phyloP scores from a whole-genome alignment of 2,329 filamentous ascomycete genomes.

The Monosporascus sp. region DNA sequence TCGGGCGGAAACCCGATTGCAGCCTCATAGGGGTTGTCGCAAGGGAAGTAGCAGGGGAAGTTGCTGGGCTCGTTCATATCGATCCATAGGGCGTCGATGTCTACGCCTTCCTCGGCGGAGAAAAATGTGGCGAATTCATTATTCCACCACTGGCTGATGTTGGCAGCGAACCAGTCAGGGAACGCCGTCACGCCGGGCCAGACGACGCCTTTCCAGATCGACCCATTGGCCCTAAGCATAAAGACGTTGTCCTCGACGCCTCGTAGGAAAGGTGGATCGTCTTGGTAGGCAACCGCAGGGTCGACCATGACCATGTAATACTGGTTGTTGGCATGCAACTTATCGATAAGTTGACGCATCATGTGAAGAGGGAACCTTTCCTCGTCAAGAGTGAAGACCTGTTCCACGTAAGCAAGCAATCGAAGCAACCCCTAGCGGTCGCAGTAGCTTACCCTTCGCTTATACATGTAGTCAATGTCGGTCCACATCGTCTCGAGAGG shows the following conservation, averaged over 20 bases:
- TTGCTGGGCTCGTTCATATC: slow-evolving; percentile 57
- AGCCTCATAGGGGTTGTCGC: slow-evolving; percentile 38
- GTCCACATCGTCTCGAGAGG: slow-evolving; percentile 68
- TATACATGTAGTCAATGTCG: slow-evolving; percentile 57
- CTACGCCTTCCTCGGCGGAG: slow-evolving; percentile 55
- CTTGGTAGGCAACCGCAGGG: slow-evolving; percentile 51
- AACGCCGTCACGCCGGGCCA: slow-evolving; percentile 72
- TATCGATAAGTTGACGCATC: slow-evolving; percentile 60
- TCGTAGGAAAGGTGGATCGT: slow-evolving; percentile 37
- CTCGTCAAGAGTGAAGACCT: slow-evolving; percentile 60
- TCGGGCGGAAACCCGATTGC: slow-evolving; percentile 49
- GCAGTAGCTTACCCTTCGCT: slow-evolving; percentile 33
- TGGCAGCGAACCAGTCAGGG: slow-evolving; percentile 71
- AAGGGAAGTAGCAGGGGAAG: slow-evolving; percentile 50
- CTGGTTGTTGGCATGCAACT: slow-evolving; percentile 62
- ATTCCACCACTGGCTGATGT: slow-evolving; percentile 64
- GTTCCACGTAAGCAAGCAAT: slow-evolving; percentile 6
- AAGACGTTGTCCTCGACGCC: slow-evolving; percentile 41
- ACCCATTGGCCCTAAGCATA: slow-evolving; percentile 49
- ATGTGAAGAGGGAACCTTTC: slow-evolving; percentile 55
- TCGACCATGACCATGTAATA: slow-evolving; percentile 77
- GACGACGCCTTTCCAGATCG: slow-evolving; percentile 58
- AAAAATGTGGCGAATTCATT: slow-evolving; percentile 64
- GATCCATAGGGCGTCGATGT: slow-evolving; percentile 76
- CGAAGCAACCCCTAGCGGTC: not conserved